Conservation (phyloP, 495 filamentous ascomycete species). For the Aspergillus sparsus region DNA sequence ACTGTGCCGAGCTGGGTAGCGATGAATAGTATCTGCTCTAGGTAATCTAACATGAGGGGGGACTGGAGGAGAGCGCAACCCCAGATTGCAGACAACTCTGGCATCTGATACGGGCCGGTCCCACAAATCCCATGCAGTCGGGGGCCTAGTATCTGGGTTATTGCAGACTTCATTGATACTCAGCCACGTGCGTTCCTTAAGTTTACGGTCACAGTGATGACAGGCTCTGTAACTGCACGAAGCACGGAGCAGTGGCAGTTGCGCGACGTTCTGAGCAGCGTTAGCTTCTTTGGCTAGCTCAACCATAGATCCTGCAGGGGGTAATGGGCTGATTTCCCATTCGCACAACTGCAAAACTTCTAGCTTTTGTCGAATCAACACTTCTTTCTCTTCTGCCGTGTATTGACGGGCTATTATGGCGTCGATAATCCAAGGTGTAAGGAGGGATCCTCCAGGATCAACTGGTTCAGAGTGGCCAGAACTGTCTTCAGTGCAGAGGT, state of each 20-base stretch:
- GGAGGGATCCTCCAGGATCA: slow-evolving; percentile 35
- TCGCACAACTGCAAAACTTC: slow-evolving; percentile 33
- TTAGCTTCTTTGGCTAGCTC: slow-evolving; percentile 13
- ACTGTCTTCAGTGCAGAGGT: slow-evolving; percentile 62
- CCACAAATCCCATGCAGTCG: slow-evolving; percentile 21
- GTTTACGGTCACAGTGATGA: slow-evolving; percentile 48
- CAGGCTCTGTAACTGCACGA: slow-evolving; percentile 56
- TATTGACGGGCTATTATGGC: slow-evolving; percentile 55
- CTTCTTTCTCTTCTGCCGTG: slow-evolving; percentile 48
- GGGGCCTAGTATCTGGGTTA: slow-evolving; percentile 23
- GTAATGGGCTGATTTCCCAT: slow-evolving; percentile 12
- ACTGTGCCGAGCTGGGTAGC: background rate
- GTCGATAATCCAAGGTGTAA: slow-evolving; percentile 39
- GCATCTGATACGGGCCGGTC: slow-evolving; percentile 16
- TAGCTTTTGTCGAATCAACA: slow-evolving; percentile 39
- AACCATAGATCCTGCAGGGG: slow-evolving; percentile 3
- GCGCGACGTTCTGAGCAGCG: background rate
- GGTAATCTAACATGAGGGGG: background rate
- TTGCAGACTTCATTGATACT: slow-evolving; percentile 49
- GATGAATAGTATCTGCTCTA: background rate
- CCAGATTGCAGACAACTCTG: slow-evolving; percentile 18
- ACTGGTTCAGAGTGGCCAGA: slow-evolving; percentile 22
- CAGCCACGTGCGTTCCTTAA: slow-evolving; percentile 45
- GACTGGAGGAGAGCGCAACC: background rate
- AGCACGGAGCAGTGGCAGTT: slow-evolving; percentile 36